Conservation (phyloP, 345 rosid genomes). For the Turritis glabra region DNA sequence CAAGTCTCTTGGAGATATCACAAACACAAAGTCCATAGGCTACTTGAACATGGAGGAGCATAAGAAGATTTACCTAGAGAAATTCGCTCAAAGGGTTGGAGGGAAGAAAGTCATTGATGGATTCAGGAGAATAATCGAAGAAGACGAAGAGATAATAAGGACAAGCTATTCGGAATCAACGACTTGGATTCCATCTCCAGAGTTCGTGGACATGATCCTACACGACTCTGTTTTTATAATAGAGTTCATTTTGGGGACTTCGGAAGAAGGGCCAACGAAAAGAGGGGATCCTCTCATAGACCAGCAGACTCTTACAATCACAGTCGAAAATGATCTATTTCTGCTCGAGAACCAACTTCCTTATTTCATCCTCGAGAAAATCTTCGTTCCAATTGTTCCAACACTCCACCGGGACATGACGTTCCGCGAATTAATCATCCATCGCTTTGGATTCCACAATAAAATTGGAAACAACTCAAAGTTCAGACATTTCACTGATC, state of each 20-base stretch:
- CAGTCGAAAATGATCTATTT: background rate
- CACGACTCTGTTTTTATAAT: no score
- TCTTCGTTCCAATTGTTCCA: background rate
- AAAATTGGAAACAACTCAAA: no score
- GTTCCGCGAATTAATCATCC: background rate
- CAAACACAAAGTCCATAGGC: background rate
- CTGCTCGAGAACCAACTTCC: background rate
- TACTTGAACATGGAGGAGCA: conserved; percentile 5
- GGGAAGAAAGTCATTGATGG: background rate
- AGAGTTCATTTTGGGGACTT: no score
- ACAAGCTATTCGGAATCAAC: background rate
- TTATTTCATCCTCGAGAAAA: background rate
- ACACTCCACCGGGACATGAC: background rate
- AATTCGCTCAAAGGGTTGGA: background rate
- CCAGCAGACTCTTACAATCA: no score
- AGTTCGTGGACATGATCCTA: background rate
- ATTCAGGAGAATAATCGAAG: background rate
- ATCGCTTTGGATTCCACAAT: no score
- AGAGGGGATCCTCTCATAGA: no score
- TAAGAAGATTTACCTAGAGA: background rate
- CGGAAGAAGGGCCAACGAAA: no score
- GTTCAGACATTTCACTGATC: no score
- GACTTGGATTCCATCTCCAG: background rate
- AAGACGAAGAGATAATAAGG: background rate
- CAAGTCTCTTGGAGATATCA: background rate